Conservation (phyloP, 257 asterid genomes). For the Solanum bulbocastanum region DNA sequence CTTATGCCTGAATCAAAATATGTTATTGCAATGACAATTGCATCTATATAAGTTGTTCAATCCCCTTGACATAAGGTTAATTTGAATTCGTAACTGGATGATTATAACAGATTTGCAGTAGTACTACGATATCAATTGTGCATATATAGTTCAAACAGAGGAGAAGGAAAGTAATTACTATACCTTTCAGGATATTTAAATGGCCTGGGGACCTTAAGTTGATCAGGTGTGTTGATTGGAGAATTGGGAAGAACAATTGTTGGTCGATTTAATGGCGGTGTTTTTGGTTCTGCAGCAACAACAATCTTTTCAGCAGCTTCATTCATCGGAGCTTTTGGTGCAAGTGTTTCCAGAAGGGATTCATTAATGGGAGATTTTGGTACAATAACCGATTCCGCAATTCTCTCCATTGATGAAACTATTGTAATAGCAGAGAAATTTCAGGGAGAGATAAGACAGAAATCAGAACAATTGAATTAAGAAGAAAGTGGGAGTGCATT, state of each 20-base stretch:
- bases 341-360: neutral
- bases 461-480: neutral
- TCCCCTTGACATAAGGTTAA: too few relatives aligned
- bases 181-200: constrained; percentile 61
- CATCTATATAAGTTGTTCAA: too few relatives aligned
- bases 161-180: neutral
- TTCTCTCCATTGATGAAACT: neutral
- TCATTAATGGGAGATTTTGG: neutral
- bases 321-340: neutral
- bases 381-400: neutral
- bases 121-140: neutral
- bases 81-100: too few relatives aligned
- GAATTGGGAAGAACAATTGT: neutral
- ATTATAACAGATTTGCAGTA: too few relatives aligned
- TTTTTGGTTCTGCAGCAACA: neutral
- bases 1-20: neutral
- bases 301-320: neutral
- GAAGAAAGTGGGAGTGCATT: neutral
- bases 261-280: neutral
- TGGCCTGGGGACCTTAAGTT: constrained; percentile 60
- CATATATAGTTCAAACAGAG: neutral
- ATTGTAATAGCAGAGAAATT: neutral
- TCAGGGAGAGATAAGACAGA: neutral
- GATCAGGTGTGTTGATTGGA: constrained; percentile 26
- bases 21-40: neutral